phyloP scores from a whole-genome alignment of 352 stramenopile species.

The Globisporangium mamillatum region DNA sequence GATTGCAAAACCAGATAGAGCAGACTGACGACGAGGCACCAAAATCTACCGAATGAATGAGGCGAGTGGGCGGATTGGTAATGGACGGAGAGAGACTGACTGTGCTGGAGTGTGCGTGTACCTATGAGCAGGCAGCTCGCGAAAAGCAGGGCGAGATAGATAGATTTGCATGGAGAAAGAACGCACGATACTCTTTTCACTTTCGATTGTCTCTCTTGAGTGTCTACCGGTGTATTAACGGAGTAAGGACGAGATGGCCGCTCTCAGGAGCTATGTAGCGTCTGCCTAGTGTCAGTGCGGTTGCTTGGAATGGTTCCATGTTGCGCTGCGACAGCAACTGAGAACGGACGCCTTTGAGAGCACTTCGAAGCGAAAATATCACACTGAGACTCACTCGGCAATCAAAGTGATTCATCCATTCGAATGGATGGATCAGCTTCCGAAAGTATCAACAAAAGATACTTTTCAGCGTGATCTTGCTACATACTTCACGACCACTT shows the following conservation, averaged over 20 bases:
- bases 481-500: not conserved
- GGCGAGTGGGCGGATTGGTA: not conserved
- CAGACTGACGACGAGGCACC: not conserved
- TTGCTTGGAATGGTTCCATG: not conserved
- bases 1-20: conserved; percentile 13
- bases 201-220: not conserved
- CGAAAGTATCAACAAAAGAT: not conserved
- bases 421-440: not conserved
- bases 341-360: not conserved
- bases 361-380: not conserved
- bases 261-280: not conserved
- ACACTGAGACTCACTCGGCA: not conserved
- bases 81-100: not conserved
- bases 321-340: not conserved
- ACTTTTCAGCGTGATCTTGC: not conserved
- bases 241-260: not conserved
- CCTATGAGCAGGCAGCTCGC: not conserved
- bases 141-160: conserved; percentile 2
- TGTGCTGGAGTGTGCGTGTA: not conserved
- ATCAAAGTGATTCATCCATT: not conserved
- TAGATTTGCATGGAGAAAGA: not conserved
- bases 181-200: not conserved
- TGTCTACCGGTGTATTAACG: not conserved
- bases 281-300: not conserved
- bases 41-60: not conserved